phyloP scores from a whole-genome alignment of 2,329 filamentous ascomycete genomes.

The Aspergillus fumigatiaffinis region DNA sequence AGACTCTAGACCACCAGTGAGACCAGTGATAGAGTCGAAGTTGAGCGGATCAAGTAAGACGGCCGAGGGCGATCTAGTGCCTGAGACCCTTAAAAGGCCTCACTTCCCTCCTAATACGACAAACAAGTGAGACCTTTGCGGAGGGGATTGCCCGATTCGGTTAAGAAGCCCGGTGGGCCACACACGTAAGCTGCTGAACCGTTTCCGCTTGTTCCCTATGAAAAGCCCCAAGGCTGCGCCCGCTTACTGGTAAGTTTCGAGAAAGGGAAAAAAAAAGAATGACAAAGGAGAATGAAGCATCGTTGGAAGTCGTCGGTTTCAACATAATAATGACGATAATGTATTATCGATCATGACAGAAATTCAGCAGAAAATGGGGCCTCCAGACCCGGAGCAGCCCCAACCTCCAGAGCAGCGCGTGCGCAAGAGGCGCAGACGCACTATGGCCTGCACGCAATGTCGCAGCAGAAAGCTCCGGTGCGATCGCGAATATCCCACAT shows the following conservation, averaged over 20 bases:
- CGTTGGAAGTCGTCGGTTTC: not conserved
- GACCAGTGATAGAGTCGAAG: too few species aligned
- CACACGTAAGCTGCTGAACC: slow-evolving; percentile 15
- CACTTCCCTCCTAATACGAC: not conserved
- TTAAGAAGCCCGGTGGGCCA: slow-evolving; percentile 9
- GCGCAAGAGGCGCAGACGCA: slow-evolving; percentile 37
- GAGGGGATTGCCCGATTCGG: slow-evolving; percentile 9
- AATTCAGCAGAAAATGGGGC: slow-evolving; percentile 4
- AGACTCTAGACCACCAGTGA: too few species aligned
- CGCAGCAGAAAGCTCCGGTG: slow-evolving; percentile 42
- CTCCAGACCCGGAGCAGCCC: slow-evolving; percentile 2
- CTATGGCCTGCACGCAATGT: slow-evolving; percentile 41
- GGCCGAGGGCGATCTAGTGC: not conserved
- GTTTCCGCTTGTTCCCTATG: slow-evolving; percentile 3
- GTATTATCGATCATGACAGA: slow-evolving; percentile 13
- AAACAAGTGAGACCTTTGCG: not conserved
- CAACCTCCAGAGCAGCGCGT: slow-evolving; percentile 21
- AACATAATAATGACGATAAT: not conserved
- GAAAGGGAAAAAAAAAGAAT: not conserved
- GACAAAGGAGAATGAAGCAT: not conserved
- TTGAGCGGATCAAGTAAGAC: too few species aligned
- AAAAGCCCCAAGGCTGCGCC: not conserved
- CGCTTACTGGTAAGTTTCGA: not conserved
- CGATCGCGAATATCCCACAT: slow-evolving; percentile 40
- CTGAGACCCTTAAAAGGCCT: not conserved